phyloP scores from a whole-genome alignment of 1,284 basidiomycete genomes.

The Apiotrichum mycotoxinovorans region DNA sequence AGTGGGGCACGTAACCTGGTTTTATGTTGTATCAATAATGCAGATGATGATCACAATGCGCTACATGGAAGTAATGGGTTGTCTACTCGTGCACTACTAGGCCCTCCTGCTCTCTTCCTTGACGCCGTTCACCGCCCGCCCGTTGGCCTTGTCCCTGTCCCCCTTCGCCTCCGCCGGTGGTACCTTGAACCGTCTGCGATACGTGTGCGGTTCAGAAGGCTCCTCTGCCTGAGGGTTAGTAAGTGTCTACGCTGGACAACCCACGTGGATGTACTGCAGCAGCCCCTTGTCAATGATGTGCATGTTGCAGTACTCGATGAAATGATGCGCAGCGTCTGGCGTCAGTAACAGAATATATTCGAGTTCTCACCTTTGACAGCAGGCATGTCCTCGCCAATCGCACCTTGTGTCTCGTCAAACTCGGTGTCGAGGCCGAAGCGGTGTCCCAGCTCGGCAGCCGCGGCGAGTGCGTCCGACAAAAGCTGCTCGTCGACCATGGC shows the following conservation, averaged over 20 bases:
- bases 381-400: conserved; percentile 18
- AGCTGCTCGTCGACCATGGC: conserved; percentile 23
- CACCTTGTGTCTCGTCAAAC: conserved; percentile 15
- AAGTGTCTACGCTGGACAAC: background rate
- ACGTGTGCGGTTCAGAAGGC: background rate
- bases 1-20: background rate
- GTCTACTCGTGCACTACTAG: background rate
- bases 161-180: background rate
- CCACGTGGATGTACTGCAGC: conserved; percentile 5
- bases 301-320: conserved; percentile 13
- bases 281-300: conserved; percentile 15
- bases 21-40: conserved; percentile 17
- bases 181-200: conserved; percentile 8
- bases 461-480: conserved; percentile 15
- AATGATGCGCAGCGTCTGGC: conserved; percentile 11
- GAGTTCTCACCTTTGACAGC: conserved; percentile 24
- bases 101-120: background rate
- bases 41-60: conserved; percentile 10
- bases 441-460: conserved; percentile 27
- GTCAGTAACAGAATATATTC: conserved; percentile 1
- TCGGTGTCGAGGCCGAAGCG: conserved; percentile 30
- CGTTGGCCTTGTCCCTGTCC: background rate
- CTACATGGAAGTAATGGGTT: conserved; percentile 3
- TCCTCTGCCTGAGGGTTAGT: conserved; percentile 7
- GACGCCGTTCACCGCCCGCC: background rate